These are phyloP conservation scores for Phaffomyces antillensis DNA, from an alignment of 805 yeast species.

Conservation along the genomic window DNA sequence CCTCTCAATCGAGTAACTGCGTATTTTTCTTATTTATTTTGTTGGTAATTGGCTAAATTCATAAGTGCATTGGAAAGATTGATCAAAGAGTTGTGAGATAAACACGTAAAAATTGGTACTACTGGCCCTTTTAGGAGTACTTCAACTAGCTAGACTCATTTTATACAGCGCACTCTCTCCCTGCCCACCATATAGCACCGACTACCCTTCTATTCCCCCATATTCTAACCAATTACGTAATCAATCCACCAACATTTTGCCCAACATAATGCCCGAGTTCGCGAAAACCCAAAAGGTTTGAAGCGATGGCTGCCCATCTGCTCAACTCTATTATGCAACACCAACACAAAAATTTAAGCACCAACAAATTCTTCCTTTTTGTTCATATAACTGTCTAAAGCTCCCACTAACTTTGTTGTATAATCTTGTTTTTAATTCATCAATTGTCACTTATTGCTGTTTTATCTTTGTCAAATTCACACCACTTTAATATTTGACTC, in stretches of 20 bases:
- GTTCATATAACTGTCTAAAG: conserved; percentile 3
- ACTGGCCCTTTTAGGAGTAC: too few relatives aligned
- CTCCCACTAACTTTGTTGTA: conserved; percentile 1
- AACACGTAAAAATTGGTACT: too few relatives aligned
- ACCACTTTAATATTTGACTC: not conserved
- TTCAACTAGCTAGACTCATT: too few relatives aligned
- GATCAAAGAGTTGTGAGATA: too few relatives aligned
- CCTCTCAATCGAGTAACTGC: too few relatives aligned
- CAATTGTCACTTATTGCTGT: not conserved
- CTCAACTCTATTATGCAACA: not conserved
- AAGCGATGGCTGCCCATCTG: not conserved
- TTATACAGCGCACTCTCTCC: too few relatives aligned
- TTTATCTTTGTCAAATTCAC: not conserved
- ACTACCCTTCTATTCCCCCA: too few relatives aligned
- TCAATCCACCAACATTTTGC: conserved; percentile 7
- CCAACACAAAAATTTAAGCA: conserved; percentile 3
- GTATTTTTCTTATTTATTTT: too few relatives aligned
- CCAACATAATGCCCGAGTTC: conserved; percentile 5
- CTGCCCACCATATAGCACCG: not conserved
- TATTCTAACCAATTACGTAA: not conserved
- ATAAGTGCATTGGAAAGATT: too few relatives aligned
- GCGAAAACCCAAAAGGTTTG: conserved; percentile 1
- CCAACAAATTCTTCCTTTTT: conserved; percentile 3
- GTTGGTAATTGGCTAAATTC: too few relatives aligned
- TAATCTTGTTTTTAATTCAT: not conserved